Percentiles rank a stretch among this genome's conserved stretches.
These are phyloP conservation scores for Grigorovia transvaalensis DNA, from an alignment of 805 yeast genomes.

Conservation along the genomic window DNA sequence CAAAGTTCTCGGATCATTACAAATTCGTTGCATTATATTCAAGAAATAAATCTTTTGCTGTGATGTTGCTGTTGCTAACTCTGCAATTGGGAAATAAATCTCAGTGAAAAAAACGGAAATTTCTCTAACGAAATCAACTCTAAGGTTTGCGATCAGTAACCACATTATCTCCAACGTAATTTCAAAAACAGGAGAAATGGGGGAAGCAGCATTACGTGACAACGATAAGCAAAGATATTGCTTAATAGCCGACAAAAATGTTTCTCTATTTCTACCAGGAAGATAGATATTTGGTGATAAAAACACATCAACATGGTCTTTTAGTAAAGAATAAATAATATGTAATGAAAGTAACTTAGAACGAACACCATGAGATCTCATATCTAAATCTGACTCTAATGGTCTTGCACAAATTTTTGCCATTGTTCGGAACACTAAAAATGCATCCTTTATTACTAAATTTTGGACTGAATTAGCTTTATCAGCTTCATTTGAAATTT, in stretches of 20 bases:
- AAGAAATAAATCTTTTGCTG: constrained; percentile 88
- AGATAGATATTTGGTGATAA: constrained; percentile 47
- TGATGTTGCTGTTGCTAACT: constrained; percentile 79
- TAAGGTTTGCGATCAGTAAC: constrained; percentile 70
- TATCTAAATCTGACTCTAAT: constrained; percentile 67
- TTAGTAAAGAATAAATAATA: constrained; percentile 73
- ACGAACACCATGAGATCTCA: constrained; percentile 86
- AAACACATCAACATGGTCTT: constrained; percentile 77
- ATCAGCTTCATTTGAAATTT: constrained; percentile 2
- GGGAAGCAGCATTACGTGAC: constrained; percentile 87
- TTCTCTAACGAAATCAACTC: constrained; percentile 84
- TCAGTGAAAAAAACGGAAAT: constrained; percentile 90
- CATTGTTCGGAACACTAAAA: constrained; percentile 86
- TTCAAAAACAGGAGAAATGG: constrained; percentile 85
- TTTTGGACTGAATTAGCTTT: constrained; percentile 38
- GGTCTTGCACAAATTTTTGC: constrained; percentile 83
- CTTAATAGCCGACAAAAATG: constrained; percentile 69
- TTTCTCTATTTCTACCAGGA: constrained; percentile 43
- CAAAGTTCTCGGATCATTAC: constrained; percentile 80
- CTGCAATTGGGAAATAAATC: constrained; percentile 88
- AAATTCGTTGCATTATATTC: constrained; percentile 67
- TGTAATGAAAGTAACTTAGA: constrained; percentile 84
- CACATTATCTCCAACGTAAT: constrained; percentile 88
- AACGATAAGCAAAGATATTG: constrained; percentile 75
- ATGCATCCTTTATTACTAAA: constrained; percentile 77